Base-by-base conservation (phyloP, 306 rosid genomes). In the Trifolium pratense region DNA sequence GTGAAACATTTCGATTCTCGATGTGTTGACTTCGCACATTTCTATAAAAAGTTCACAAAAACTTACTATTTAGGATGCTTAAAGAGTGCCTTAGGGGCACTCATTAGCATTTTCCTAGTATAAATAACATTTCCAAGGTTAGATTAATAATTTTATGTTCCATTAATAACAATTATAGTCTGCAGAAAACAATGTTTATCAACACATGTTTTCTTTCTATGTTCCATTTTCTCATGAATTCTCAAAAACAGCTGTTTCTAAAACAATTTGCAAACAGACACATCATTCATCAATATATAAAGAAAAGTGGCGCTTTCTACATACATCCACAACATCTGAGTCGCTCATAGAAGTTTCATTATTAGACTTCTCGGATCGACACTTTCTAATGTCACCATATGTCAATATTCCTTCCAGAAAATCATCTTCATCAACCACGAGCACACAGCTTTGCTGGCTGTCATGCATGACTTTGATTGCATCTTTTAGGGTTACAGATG, bases 401-500 rank as follows among this genome's bases (percentile, higher is more conserved):
- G 99, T 91, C 67, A 94, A 68, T 77, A 94, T 91, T 80, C 99
- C 99, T 73, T 90, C 96, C 5, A 94, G 89, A 87, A 88, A 86
- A 82, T 81, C 93, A 45, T 87, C 89, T 43, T 82, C 91, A 21
- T 88, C 91, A 63, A 90, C 91, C 68, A 91, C 97, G 56, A 89
- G 78, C 40, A 79, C 83, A 82, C 93, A 91, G 49, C 80, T 94
- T 86, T 84, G 92, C 69, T 90, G 95, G 73, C 72, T 84, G 61
- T 86, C 88, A 59, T 75, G 87, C 90, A 94, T 81, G 80, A 56
- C 63, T 81, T 89, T 83, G 51, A 79, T 81, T 79, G 95, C 97
- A 77, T 90, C 99, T 83, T 82, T 82, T 74, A 94, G 58, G 68
- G 81, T 82, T 70, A 21, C 55, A 37, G 77, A 74, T 56, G 81